A percentile compares a stretch with the other conserved stretches of the same genome.
Conservation (phyloP, 306 rosid species). For the Inga leiocalycina region DNA sequence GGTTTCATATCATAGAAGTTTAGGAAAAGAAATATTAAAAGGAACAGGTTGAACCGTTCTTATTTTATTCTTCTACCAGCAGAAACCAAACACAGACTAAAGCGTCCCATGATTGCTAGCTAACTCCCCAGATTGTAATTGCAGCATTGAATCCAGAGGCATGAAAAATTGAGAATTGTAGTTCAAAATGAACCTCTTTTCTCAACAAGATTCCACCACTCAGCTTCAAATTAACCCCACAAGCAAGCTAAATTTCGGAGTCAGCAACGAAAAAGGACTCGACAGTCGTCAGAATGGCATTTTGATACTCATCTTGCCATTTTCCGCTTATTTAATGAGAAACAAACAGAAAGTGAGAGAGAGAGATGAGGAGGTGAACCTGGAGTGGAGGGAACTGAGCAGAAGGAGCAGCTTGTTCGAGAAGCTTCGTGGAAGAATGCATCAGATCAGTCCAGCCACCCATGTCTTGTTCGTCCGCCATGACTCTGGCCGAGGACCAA, state of each 20-base stretch:
- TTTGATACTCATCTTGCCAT: background rate
- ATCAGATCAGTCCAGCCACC: slow-evolving; percentile 84
- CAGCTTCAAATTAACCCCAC: background rate
- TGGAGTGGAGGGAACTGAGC: slow-evolving; percentile 98
- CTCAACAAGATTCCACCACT: background rate
- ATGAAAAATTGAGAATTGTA: background rate
- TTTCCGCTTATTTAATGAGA: background rate
- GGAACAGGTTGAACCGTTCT: slow-evolving; percentile 1
- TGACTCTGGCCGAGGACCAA: slow-evolving; percentile 30
- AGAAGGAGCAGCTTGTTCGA: slow-evolving; percentile 95
- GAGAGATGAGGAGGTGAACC: slow-evolving; percentile 46
- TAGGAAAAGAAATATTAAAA: background rate
- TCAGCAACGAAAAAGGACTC: background rate
- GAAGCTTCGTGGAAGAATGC: slow-evolving; percentile 95
- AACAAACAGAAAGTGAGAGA: slow-evolving; percentile 18
- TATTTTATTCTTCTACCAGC: background rate
- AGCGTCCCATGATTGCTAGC: background rate
- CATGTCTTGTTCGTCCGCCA: slow-evolving; percentile 76
- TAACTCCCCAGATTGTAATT: background rate
- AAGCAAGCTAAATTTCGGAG: background rate
- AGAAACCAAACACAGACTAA: background rate
- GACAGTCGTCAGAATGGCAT: background rate
- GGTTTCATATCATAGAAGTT: background rate
- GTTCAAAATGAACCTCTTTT: background rate
- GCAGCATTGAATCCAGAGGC: background rate